phyloP scores from a whole-genome alignment of 306 rosid genomes.

The Hippophae tibetana region DNA sequence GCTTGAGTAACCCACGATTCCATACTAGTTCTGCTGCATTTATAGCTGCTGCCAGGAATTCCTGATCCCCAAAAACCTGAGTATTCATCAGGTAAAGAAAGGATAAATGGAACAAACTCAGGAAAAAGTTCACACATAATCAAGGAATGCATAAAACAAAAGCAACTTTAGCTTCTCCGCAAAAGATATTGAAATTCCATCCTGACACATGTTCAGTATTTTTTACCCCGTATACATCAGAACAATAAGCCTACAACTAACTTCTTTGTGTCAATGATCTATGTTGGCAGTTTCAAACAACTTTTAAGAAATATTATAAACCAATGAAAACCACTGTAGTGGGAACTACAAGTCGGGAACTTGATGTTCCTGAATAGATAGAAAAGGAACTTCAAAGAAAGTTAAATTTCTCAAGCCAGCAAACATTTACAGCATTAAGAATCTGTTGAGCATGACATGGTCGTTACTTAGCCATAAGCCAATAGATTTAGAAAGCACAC shows the following conservation, averaged over 20 bases:
- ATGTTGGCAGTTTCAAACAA: too few species aligned
- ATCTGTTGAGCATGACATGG: too few species aligned
- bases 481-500: neutral
- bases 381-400: neutral
- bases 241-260: too few species aligned
- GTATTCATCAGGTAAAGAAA: neutral
- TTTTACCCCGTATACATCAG: too few species aligned
- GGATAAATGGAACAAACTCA: neutral
- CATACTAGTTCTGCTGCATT: constrained; percentile 62
- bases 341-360: neutral
- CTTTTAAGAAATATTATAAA: neutral
- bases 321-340: neutral
- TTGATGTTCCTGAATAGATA: neutral
- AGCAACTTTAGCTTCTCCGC: too few species aligned
- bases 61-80: constrained; percentile 51
- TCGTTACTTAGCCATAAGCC: neutral
- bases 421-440: too few species aligned
- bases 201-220: too few species aligned
- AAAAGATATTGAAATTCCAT: too few species aligned
- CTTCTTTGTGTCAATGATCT: too few species aligned
- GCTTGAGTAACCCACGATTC: constrained; percentile 51
- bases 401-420: neutral
- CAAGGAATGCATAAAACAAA: too few species aligned
- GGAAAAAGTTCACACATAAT: too few species aligned
- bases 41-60: constrained; percentile 49